Evolutionary conservation across 352 stramenopile genomes (phyloP).

Genomic region (Globisporangium yorkense): DNA sequence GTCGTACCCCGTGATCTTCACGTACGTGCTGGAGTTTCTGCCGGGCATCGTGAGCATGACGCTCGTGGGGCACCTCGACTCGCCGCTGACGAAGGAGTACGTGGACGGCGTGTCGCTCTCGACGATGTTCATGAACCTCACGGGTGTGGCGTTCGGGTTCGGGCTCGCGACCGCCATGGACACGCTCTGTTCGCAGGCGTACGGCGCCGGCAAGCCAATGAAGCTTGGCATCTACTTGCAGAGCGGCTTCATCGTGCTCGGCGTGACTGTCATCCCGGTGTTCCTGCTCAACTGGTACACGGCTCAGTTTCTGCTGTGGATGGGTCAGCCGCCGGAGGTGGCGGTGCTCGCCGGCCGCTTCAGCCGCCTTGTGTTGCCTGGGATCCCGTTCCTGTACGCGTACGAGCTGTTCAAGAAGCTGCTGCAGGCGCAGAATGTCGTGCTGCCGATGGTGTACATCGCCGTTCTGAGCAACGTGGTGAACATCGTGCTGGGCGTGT

Average conservation of each 20-base stretch:
- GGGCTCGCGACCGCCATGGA: conserved; percentile 84
- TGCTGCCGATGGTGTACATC: conserved; percentile 81
- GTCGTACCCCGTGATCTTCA: conserved; percentile 63
- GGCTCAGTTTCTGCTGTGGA: conserved; percentile 41
- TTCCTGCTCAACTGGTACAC: conserved; percentile 78
- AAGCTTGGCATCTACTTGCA: conserved; percentile 86
- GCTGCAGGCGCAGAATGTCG: conserved; percentile 81
- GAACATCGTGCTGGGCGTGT: conserved; percentile 67
- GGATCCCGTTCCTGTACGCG: conserved; percentile 76
- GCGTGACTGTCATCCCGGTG: conserved; percentile 44
- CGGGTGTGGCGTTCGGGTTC: conserved; percentile 69
- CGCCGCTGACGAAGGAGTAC: conserved; percentile 62
- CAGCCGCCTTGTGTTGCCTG: conserved; percentile 48
- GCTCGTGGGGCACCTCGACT: conserved; percentile 68
- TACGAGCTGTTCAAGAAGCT: conserved; percentile 88
- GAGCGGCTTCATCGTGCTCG: conserved; percentile 66
- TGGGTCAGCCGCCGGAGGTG: conserved; percentile 64
- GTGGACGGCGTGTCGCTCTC: conserved; percentile 62
- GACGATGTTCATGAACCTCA: conserved; percentile 80
- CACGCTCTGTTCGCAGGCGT: conserved; percentile 83
- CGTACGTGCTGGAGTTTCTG: conserved; percentile 70
- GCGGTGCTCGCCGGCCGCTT: conserved; percentile 66
- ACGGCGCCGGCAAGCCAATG: conserved; percentile 54
- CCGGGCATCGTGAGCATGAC: conserved; percentile 58
- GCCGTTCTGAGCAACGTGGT: conserved; percentile 69